phyloP scores from a whole-genome alignment of 805 yeast genomes.

The Starmerella apicola region DNA sequence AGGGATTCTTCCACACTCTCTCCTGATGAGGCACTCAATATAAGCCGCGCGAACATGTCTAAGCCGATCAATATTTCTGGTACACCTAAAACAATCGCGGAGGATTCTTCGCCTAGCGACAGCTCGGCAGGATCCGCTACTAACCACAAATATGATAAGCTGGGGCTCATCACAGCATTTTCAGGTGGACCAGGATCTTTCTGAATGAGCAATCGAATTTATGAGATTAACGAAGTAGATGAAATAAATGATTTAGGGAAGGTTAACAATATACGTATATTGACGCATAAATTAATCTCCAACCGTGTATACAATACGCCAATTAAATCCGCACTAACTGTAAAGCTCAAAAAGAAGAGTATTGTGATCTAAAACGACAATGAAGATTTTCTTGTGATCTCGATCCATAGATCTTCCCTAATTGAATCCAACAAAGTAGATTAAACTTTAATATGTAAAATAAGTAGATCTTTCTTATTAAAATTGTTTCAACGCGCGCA shows the following conservation, averaged over 20 bases:
- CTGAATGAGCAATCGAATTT: constrained; percentile 6
- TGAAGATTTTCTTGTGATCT: too few relatives aligned
- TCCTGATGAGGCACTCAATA: constrained; percentile 30
- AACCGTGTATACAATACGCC: too few relatives aligned
- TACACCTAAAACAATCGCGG: not conserved
- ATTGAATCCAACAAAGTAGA: not conserved
- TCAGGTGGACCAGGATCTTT: constrained; percentile 28
- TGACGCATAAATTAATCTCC: too few relatives aligned
- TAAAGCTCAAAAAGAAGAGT: too few relatives aligned
- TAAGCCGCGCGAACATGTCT: constrained; percentile 24
- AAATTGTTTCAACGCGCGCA: too few relatives aligned
- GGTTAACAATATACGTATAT: too few relatives aligned
- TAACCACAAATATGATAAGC: constrained; percentile 23
- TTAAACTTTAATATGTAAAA: too few relatives aligned
- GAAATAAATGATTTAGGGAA: not conserved
- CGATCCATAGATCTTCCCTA: too few relatives aligned
- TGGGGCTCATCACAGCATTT: constrained; percentile 30
- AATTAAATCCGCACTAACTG: too few relatives aligned
- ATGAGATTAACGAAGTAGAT: too few relatives aligned
- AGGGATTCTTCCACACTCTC: constrained; percentile 23
- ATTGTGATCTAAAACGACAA: too few relatives aligned
- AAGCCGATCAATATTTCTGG: constrained; percentile 9
- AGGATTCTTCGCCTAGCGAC: not conserved
- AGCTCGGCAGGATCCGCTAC: not conserved
- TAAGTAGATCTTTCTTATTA: too few relatives aligned